Base-by-base conservation (phyloP, 371 early-diverging fungal genomes). In the Modicella reniformis region DNA sequence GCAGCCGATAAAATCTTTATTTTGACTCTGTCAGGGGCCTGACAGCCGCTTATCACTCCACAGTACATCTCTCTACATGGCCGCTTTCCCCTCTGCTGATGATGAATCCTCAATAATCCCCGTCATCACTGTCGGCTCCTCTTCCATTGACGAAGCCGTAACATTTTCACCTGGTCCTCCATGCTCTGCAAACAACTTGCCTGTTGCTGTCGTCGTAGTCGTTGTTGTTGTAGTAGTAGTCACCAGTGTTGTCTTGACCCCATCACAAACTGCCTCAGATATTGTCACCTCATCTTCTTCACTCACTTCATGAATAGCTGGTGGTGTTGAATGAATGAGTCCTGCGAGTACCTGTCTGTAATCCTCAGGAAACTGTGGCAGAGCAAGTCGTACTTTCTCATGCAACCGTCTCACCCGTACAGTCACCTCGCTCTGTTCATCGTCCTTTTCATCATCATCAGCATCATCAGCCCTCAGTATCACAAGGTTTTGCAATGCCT, bases 401-500 rank as follows among this genome's bases (percentile, higher is more conserved):
- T 53, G 55, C 17, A 70, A 5, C 8, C 29, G 59, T 47, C 21
- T 64, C 25, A 72, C 13, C 9, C 67, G 67, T 13, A 41, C 47
- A 6, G 53, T 44, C 26, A 41, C 60, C 23, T 12, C n/a, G 23
- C 30, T 40, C 7, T 47, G 58, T 5, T 21, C 29, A 25, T 52
- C 59, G 21, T 54, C 15, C n/a, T n/a, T n/a, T n/a, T n/a, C n/a
- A n/a, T n/a, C n/a, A n/a, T n/a, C n/a, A n/a, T n/a, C n/a, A n/a
- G n/a, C n/a, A 1, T 8, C 30, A 29, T 59, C 65, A 50, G 50
- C 41, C 8, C 40, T 62, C 37, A 72, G 28, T 2, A 72, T 61
- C 9, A 2, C 53, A n/a, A 72, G 32, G 51, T 65, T 72, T 66
- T 72, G 72, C 30, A 72, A 25, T 0, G 58, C 49, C 72, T 72